Conservation (phyloP, 495 filamentous ascomycete species). For the Penicillium angulare region DNA sequence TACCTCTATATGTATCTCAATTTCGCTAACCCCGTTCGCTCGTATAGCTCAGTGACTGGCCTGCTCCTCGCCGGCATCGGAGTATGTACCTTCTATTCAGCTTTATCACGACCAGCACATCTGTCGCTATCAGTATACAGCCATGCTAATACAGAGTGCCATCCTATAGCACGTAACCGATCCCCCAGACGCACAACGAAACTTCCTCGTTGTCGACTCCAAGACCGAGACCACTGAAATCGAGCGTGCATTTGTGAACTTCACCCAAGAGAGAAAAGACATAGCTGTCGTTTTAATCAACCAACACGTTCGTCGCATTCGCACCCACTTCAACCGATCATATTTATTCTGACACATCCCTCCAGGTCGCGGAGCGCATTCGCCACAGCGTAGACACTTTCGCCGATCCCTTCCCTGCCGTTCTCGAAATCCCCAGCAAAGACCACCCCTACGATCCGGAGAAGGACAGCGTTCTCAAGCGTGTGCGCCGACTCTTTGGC, state of each 20-base stretch:
- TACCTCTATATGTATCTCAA: background rate
- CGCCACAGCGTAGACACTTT: slow-evolving; percentile 63
- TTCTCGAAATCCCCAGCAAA: slow-evolving; percentile 96
- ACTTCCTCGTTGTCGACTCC: slow-evolving; percentile 92
- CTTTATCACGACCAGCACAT: background rate
- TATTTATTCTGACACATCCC: background rate
- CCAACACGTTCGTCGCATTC: slow-evolving; percentile 72
- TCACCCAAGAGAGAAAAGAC: slow-evolving; percentile 86
- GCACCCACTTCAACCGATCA: background rate
- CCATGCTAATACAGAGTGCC: background rate
- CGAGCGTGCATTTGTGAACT: slow-evolving; percentile 86
- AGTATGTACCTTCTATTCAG: slow-evolving; percentile 52
- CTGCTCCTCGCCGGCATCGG: slow-evolving; percentile 92
- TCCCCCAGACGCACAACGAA: slow-evolving; percentile 84
- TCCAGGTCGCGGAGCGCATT: slow-evolving; percentile 89
- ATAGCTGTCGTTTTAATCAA: slow-evolving; percentile 97
- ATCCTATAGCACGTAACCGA: slow-evolving; percentile 65
- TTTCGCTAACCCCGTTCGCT: slow-evolving; percentile 20
- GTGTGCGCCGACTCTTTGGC: slow-evolving; percentile 88
- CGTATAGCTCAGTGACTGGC: slow-evolving; percentile 84
- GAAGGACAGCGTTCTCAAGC: slow-evolving; percentile 94
- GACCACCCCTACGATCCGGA: slow-evolving; percentile 99
- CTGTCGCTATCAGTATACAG: background rate
- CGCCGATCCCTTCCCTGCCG: slow-evolving; percentile 54
- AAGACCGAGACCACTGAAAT: slow-evolving; percentile 89